Base-by-base conservation (phyloP, 2,329 filamentous ascomycete species). In the Paecilomyces formosus region DNA sequence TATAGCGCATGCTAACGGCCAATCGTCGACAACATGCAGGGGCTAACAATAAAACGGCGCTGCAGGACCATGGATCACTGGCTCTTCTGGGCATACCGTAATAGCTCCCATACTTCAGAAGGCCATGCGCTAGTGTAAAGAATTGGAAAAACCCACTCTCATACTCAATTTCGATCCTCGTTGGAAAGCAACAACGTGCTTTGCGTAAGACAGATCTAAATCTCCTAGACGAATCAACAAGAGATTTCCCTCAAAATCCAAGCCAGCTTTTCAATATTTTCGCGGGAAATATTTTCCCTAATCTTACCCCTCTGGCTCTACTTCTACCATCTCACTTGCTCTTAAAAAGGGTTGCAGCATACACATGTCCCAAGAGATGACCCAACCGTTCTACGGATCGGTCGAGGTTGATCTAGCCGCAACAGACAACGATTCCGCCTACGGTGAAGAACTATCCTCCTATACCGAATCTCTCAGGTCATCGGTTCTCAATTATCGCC, bases 391-490 rank as follows among this genome's bases (percentile, higher is more conserved):
- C 18, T 45, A 18, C 39, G n/a, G 39, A 15, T 6, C 39, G 15
- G 39, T 45, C 9, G 39, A 45, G 13, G 39, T 45, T 18, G 39
- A 45, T 45, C 39, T 45, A 45, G n/a, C 15, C 18, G 39, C 39
- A 18, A 45, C 39, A 45, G 39, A 45, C n/a, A 45, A 45, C 6
- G 39, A 45, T 45, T 45, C 39, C 39, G 39, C 39, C n/a, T 45
- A 45, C 39, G 39, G 39, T 15, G 39, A 45, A 45, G 39, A 45
- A 45, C 39, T 45, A 18, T 45, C 39, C 15, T 54, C 53, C 26
- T 61, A 57, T 45, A 68, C 66, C 13, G 59, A 61, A 21, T 68
- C 67, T 7, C 52, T 70, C 18, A 58, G 58, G 9, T 61, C 63
- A 15, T 62, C 58, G 49, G 57, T 68, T 31, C 61, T 61, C 54